Evolutionary conservation across 1,284 basidiomycete species (phyloP).

Genomic region (Puccinia polysora): DNA sequence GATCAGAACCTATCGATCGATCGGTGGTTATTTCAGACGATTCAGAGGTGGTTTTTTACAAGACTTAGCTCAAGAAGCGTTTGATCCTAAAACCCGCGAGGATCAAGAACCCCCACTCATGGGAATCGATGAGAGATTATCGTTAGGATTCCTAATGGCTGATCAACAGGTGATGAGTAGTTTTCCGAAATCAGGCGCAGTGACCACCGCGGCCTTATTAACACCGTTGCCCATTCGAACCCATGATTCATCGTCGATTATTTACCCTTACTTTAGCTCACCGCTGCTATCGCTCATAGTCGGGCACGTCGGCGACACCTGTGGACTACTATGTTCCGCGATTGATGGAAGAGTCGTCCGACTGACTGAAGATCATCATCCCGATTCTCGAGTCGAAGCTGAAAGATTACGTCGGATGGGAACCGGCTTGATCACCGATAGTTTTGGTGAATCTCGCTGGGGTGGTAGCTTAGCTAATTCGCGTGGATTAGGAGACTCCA

Average conservation of each 20-base stretch:
- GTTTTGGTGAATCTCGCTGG: slow-evolving; percentile 85
- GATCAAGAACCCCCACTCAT: neutral
- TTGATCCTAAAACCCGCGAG: neutral
- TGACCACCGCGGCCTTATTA: neutral
- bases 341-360: slow-evolving; percentile 67
- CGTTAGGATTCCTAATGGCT: slow-evolving; percentile 25
- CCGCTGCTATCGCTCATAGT: slow-evolving; percentile 60
- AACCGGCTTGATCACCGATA: slow-evolving; percentile 81
- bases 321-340: slow-evolving; percentile 73
- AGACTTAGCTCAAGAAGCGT: slow-evolving; percentile 6
- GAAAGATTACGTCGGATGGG: slow-evolving; percentile 77
- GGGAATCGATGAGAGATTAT: slow-evolving; percentile 25
- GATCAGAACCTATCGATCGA: slow-evolving; percentile 15
- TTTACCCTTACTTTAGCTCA: slow-evolving; percentile 52
- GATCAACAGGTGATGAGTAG: slow-evolving; percentile 30
- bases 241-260: slow-evolving; percentile 60
- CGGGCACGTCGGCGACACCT: slow-evolving; percentile 84
- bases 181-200: slow-evolving; percentile 24
- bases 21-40: slow-evolving; percentile 31
- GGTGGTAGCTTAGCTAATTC: slow-evolving; percentile 95
- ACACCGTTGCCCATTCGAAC: slow-evolving; percentile 57
- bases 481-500: slow-evolving; percentile 83
- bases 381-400: slow-evolving; percentile 79
- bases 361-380: slow-evolving; percentile 87
- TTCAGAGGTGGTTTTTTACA: slow-evolving; percentile 34